Percentiles rank a stretch among this genome's conserved stretches.
These are phyloP conservation scores for Puccinellia tenuiflora DNA, from an alignment of 176 grass and related monocot genomes.

Conservation along the genomic window DNA sequence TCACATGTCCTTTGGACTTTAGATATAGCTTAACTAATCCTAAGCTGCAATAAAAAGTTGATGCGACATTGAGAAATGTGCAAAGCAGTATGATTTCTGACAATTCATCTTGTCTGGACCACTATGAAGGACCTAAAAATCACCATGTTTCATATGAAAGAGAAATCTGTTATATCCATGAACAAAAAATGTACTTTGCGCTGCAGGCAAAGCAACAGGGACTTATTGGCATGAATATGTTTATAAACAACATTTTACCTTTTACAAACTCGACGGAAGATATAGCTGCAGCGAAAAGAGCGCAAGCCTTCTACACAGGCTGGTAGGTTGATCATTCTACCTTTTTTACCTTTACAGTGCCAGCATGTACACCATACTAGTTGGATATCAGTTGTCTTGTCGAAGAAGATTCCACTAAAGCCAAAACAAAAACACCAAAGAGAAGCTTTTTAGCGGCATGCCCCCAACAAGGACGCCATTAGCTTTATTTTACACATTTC, in stretches of 20 bases:
- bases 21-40: background rate
- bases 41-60: background rate
- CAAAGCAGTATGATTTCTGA: background rate
- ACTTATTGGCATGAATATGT: constrained; percentile 26
- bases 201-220: constrained; percentile 23
- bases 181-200: background rate
- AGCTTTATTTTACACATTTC: background rate
- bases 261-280: constrained; percentile 22
- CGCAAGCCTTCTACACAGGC: constrained; percentile 16
- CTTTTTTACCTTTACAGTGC: background rate
- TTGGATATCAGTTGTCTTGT: background rate
- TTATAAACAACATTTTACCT: constrained; percentile 16
- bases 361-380: background rate
- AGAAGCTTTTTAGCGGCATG: background rate
- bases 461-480: background rate
- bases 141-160: background rate
- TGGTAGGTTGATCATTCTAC: constrained; percentile 10
- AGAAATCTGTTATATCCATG: background rate
- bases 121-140: background rate
- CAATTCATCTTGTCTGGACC: background rate
- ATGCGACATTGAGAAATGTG: background rate
- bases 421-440: background rate
- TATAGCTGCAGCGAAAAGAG: constrained; percentile 23
- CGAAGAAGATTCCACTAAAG: background rate
- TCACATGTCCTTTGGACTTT: background rate